phyloP scores from a whole-genome alignment of 1,139 yeast species.

The Geotrichum fermentans region DNA sequence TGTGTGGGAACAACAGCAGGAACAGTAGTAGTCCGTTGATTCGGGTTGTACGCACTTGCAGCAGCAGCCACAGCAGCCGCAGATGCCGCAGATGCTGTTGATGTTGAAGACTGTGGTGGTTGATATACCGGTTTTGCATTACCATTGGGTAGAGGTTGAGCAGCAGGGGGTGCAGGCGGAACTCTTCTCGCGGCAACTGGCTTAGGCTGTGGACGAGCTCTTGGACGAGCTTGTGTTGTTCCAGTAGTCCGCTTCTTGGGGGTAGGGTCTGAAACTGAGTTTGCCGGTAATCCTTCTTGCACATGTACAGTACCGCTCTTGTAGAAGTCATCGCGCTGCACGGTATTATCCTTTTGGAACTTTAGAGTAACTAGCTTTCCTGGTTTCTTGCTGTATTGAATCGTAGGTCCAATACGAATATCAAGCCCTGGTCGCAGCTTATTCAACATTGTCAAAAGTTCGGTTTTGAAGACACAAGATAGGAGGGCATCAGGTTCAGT shows the following conservation, averaged over 20 bases:
- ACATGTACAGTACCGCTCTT: conserved; percentile 87
- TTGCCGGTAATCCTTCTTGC: conserved; percentile 71
- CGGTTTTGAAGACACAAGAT: conserved; percentile 83
- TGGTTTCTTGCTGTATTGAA: conserved; percentile 85
- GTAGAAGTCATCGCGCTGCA: conserved; percentile 65
- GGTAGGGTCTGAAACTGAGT: conserved; percentile 62
- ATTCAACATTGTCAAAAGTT: conserved; percentile 71
- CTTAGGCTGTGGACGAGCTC: conserved; percentile 13
- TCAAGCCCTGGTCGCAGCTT: conserved; percentile 54
- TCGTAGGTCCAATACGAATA: conserved; percentile 64
- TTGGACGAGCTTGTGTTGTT: background rate
- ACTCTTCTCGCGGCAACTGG: conserved; percentile 20
- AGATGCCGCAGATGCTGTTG: background rate
- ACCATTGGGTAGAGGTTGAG: conserved; percentile 19
- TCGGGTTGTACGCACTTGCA: conserved; percentile 12
- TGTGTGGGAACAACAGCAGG: background rate
- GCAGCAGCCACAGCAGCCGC: conserved; percentile 16
- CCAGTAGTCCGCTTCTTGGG: conserved; percentile 47
- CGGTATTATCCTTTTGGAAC: conserved; percentile 49
- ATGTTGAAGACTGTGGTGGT: background rate
- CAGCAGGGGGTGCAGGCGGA: conserved; percentile 18
- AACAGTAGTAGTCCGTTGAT: conserved; percentile 30
- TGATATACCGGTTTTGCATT: background rate
- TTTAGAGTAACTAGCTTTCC: conserved; percentile 71
- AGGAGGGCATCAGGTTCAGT: conserved; percentile 75